Conservation (phyloP, 1,284 basidiomycete genomes). For the Austroboletus novae-zelandiae region DNA sequence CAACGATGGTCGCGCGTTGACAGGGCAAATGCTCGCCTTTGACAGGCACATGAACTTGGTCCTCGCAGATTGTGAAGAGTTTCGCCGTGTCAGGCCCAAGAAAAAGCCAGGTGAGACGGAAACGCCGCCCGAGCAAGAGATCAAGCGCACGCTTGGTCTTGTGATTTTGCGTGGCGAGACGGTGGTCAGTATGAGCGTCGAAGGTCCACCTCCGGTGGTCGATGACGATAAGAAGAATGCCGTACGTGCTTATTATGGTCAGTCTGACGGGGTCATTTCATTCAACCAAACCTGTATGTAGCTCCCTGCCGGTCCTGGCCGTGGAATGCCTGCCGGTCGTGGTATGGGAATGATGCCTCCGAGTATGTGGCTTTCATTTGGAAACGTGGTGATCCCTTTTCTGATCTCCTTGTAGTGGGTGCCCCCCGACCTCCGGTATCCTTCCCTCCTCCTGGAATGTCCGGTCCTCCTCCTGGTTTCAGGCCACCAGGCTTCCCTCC, state of each 20-base stretch:
- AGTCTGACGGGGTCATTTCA: slow-evolving; percentile 12
- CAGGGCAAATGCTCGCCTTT: slow-evolving; percentile 98
- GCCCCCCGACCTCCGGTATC: slow-evolving; percentile 81
- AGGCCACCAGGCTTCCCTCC: slow-evolving; percentile 81
- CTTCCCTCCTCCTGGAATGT: slow-evolving; percentile 84
- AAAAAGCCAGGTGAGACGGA: slow-evolving; percentile 76
- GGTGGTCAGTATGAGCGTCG: slow-evolving; percentile 92
- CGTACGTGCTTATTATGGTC: slow-evolving; percentile 37
- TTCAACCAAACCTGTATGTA: slow-evolving; percentile 34
- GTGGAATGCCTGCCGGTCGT: slow-evolving; percentile 93
- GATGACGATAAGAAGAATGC: slow-evolving; percentile 85
- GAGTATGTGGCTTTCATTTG: slow-evolving; percentile 50
- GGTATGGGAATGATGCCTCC: slow-evolving; percentile 97
- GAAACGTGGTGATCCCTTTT: slow-evolving; percentile 11
- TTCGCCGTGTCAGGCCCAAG: slow-evolving; percentile 84
- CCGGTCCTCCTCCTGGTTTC: slow-evolving; percentile 80
- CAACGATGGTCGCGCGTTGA: slow-evolving; percentile 95
- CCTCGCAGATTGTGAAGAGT: slow-evolving; percentile 96
- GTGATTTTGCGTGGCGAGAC: slow-evolving; percentile 97
- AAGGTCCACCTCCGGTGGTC: slow-evolving; percentile 92
- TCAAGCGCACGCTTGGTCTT: slow-evolving; percentile 94
- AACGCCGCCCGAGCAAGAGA: slow-evolving; percentile 84
- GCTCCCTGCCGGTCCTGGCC: slow-evolving; percentile 89
- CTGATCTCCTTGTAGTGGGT: slow-evolving; percentile 45
- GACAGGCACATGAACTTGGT: slow-evolving; percentile 99